phyloP scores from a whole-genome alignment of 2,329 filamentous ascomycete genomes.

The Fulvia fulva region DNA sequence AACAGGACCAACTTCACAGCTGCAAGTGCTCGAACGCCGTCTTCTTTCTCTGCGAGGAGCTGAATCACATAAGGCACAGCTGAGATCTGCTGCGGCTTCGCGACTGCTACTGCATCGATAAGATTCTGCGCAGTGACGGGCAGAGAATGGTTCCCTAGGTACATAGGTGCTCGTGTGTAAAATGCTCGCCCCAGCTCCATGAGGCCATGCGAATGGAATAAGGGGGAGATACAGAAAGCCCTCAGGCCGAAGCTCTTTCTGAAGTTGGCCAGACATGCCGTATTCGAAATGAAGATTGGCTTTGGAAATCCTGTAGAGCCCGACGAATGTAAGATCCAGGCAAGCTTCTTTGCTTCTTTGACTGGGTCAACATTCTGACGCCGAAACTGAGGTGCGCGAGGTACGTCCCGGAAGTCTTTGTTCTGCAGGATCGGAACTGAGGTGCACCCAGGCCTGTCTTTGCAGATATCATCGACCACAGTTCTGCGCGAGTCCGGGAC shows the following conservation, averaged over 20 bases:
- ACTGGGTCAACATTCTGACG: constrained; percentile 11
- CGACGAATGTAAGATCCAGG: constrained; percentile 48
- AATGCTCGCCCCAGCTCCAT: constrained; percentile 54
- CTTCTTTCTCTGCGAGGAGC: constrained; percentile 55
- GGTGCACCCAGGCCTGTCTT: constrained; percentile 31
- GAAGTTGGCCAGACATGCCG: constrained; percentile 49
- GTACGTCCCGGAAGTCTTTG: constrained; percentile 21
- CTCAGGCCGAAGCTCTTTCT: constrained; percentile 44
- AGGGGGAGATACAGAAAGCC: constrained; percentile 53
- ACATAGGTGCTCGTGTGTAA: constrained; percentile 48
- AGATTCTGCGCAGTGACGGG: constrained; percentile 48
- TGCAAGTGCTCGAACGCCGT: constrained; percentile 40
- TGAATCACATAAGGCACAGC: constrained; percentile 62
- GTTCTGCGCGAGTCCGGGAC: constrained; percentile 23
- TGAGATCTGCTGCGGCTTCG: constrained; percentile 50
- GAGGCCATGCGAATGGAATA: constrained; percentile 59
- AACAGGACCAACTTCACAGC: constrained; percentile 31
- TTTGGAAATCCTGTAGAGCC: constrained; percentile 62
- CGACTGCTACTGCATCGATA: constrained; percentile 26
- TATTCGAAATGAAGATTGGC: constrained; percentile 57
- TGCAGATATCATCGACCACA: constrained; percentile 31
- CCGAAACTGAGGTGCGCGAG: constrained; percentile 13
- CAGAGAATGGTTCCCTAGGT: constrained; percentile 53
- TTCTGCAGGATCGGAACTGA: constrained; percentile 27
- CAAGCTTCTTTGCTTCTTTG: constrained; percentile 34